Base-by-base conservation (phyloP, 164 flowering plant genomes). In the Protea cynaroides region DNA sequence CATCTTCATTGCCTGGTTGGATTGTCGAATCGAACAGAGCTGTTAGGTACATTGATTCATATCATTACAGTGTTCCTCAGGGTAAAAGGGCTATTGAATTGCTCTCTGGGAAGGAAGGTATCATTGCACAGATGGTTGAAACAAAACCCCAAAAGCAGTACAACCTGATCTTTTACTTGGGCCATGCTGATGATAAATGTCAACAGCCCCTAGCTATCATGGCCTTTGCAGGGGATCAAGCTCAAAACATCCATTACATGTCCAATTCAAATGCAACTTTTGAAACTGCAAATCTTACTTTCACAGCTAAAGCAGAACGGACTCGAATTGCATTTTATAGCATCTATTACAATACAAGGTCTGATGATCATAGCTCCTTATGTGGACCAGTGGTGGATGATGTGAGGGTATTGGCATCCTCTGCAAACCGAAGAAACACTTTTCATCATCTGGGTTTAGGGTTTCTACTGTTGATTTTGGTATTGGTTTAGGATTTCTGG, bases 381-480 rank as follows among this genome's bases (percentile, higher is more conserved):
- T 94, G 99, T 72, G 99, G 99, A n/a, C 99, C 99, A 0, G 97
- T 94, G 62, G 78, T 94, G 24, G 99, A 94, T 56, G 94, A 89
- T 36, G 85, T 94, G n/a, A 75, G 83, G 65, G 98, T 94, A 4
- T 84, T 88, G 83, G 77, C 72, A 6, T 65, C 69, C 19, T 86
- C 96, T 0, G 73, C 77, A 25, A 69, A 89, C 1, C 24, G 58
- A 0, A 72, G 74, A 56, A 67, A 52, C 72, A 74, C 73, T 64
- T 34, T 72, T 58, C 66, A 67, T 38, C 56, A 74, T 38, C 68
- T 76, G 46, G 71, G 67, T 0, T 51, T 77, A 18, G 64, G 66
- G 47, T 43, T 82, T 44, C 56, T 81, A 65, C n/a, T 77, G 64
- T 10, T 70, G 44, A 36, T 67, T 59, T 59, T 61, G 66, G 71